These are phyloP conservation scores for Sugiyamaella sp. DNA, from an alignment of 1,139 yeast genomes.

Conservation along the genomic window DNA sequence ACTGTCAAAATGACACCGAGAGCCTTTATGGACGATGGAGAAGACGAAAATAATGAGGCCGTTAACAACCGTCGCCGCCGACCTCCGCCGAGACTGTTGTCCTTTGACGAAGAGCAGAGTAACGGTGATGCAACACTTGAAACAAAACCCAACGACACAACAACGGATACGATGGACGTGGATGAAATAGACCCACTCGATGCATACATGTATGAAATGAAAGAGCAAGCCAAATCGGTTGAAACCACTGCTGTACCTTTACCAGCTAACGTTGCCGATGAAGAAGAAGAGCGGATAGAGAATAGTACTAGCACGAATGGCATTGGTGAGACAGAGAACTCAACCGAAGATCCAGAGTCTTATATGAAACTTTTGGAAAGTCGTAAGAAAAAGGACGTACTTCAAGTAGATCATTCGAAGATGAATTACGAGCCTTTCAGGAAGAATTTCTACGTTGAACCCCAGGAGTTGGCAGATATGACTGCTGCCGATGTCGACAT, in stretches of 20 bases:
- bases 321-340: constrained; percentile 37
- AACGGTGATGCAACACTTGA: neutral
- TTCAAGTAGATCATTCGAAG: constrained; percentile 51
- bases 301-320: constrained; percentile 28
- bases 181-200: constrained; percentile 47
- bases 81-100: constrained; percentile 1
- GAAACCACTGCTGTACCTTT: constrained; percentile 19
- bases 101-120: neutral
- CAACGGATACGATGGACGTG: constrained; percentile 12
- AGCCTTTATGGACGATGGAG: constrained; percentile 24
- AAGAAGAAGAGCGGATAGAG: constrained; percentile 30
- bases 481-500: constrained; percentile 56
- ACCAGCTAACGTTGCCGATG: constrained; percentile 31
- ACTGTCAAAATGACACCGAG: neutral
- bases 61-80: constrained; percentile 7
- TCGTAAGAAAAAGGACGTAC: constrained; percentile 48
- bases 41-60: constrained; percentile 18
- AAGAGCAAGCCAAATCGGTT: constrained; percentile 22
- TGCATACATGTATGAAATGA: constrained; percentile 42
- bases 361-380: constrained; percentile 43
- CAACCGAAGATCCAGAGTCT: constrained; percentile 36
- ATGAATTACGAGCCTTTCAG: constrained; percentile 57
- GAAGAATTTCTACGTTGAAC: constrained; percentile 67
- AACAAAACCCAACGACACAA: neutral
- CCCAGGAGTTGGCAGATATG: constrained; percentile 55